Percentiles rank a stretch among this genome's conserved stretches.
Evolutionary conservation across 2,329 filamentous ascomycete genomes (phyloP).

Genomic region (Cucurbitaria berberidis): DNA sequence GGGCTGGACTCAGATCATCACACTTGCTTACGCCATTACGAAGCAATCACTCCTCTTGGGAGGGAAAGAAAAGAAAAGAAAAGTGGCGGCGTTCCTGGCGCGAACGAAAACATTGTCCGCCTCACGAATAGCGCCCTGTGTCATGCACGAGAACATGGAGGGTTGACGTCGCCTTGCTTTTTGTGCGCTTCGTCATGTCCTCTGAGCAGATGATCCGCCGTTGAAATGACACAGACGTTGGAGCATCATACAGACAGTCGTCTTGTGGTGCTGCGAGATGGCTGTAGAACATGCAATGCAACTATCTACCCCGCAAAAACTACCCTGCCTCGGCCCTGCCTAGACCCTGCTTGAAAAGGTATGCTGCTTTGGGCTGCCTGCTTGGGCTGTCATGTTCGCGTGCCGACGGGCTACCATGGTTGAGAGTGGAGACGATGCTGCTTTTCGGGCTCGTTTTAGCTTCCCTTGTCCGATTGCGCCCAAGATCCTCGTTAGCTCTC

Average conservation of each 20-base stretch:
- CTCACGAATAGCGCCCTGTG: constrained; percentile 8
- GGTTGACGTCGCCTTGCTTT: neutral
- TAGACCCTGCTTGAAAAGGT: neutral
- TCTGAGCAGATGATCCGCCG: too few relatives aligned
- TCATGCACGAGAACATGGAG: constrained; percentile 3
- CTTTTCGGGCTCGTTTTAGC: too few relatives aligned
- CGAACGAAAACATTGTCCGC: constrained; percentile 5
- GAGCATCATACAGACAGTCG: neutral
- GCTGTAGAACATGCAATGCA: neutral
- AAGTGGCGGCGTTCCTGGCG: constrained; percentile 5
- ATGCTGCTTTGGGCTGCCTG: neutral
- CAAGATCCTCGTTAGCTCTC: neutral
- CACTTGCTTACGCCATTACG: neutral
- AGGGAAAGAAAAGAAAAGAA: neutral
- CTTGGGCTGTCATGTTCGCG: neutral
- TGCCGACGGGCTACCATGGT: neutral
- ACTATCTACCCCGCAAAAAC: neutral
- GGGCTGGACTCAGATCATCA: neutral
- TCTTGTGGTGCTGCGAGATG: neutral
- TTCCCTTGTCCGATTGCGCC: neutral
- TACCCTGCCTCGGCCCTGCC: neutral
- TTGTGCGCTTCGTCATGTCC: too few relatives aligned
- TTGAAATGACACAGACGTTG: neutral
- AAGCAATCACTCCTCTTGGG: neutral
- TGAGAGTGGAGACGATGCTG: neutral